Base-by-base conservation (phyloP, 768 basidiomycete genomes). In the Auricularia sp. region DNA sequence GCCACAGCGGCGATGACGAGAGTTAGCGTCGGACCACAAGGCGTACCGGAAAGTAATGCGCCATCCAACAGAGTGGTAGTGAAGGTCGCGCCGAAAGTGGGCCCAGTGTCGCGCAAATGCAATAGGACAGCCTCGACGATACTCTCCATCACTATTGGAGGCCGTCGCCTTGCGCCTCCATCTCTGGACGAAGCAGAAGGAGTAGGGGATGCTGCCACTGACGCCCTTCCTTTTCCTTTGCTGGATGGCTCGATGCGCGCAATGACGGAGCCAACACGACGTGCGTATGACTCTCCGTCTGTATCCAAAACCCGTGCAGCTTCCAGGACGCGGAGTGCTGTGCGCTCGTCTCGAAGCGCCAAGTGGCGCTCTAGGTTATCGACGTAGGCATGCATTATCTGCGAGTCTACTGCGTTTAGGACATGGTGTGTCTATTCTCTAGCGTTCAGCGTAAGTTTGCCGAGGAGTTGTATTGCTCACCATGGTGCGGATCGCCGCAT, bases 1-100 rank as follows among this genome's bases (percentile, higher is more conserved):
- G 83, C 78, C 47, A 89, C 72, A 2, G 91, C 91, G 8, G 84
- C 78, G n/a, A 81, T 70, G n/a, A 92, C 80, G 21, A 89, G 81
- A 71, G 87, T 79, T 42, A 84, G 70, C 0, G 88, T 90, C 11
- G 87, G 81, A 14, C 83, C n/a, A 76, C 68, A 16, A 69, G 69
- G 33, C 34, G 56, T 12, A 7, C 56, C 56, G 33, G 23, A 59
- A 10, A 59, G 34, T n/a, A 61, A n/a, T 54, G 54, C 34, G 59
- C 34, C 23, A 29, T 53, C 16, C 35, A 66, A 10, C 36, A 63
- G 4, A 12, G 29, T 58, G 12, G 34, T 62, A 7, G 33, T 42
- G 35, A 35, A 62, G 4, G 16, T n/a, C 5, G 63, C 47, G 8
- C 36, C 64, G 39, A 62, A 51, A 16, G 18, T n/a, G 7, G 53